phyloP scores from a whole-genome alignment of 1,284 basidiomycete genomes.

The Leccinum subrobustum region DNA sequence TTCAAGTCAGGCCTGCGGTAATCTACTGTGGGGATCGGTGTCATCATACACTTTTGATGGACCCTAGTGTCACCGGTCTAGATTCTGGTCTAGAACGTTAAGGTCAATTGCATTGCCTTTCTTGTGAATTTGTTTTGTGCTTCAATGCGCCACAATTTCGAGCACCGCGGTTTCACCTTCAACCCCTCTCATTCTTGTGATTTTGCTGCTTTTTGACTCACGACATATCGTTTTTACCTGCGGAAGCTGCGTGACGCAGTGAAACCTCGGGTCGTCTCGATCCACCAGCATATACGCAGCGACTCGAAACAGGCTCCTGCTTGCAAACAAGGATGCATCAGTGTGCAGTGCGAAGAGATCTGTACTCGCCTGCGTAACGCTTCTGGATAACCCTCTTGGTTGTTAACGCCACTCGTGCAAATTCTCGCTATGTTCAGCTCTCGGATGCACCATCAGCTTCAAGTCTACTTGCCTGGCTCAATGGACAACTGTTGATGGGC shows the following conservation, averaged over 20 bases:
- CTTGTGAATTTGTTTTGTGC: not conserved
- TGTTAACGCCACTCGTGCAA: constrained; percentile 9
- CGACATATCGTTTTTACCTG: not conserved
- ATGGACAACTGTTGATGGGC: not conserved
- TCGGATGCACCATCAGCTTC: not conserved
- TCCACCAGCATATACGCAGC: not conserved
- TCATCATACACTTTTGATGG: too few relatives aligned
- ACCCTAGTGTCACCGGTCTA: too few relatives aligned
- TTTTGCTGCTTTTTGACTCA: not conserved
- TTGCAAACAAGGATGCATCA: not conserved
- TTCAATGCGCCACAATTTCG: not conserved
- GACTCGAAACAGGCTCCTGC: not conserved
- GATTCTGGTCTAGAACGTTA: too few relatives aligned
- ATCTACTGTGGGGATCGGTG: too few relatives aligned
- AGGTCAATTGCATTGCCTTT: not conserved
- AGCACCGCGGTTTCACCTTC: not conserved
- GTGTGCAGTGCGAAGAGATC: not conserved
- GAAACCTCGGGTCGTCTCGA: not conserved
- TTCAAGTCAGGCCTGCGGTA: too few relatives aligned
- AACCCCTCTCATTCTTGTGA: not conserved
- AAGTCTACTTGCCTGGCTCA: not conserved
- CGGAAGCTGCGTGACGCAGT: not conserved
- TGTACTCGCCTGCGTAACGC: constrained; percentile 11
- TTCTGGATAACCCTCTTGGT: not conserved
- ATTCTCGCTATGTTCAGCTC: not conserved